A percentile compares a stretch with the other conserved stretches of the same genome.
Conservation (phyloP, 176 grass and related monocot genomes). For the Carex cristatella region DNA sequence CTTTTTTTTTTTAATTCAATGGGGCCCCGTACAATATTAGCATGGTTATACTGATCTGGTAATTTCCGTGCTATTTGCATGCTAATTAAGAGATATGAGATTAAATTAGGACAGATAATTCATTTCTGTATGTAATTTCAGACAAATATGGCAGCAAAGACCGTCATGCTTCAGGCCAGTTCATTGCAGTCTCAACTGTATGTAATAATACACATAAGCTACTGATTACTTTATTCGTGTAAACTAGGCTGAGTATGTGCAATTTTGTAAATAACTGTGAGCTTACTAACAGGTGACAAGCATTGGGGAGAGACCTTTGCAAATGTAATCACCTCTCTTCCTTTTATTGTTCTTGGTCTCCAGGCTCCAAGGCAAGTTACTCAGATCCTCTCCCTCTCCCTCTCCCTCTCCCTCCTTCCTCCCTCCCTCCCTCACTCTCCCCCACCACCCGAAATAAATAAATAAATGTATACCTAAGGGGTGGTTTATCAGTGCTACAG, state of each 20-base stretch:
- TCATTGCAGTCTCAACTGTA: conserved; percentile 77
- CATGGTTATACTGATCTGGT: not conserved
- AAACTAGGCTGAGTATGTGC: not conserved
- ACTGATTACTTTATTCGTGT: not conserved
- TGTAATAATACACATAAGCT: not conserved
- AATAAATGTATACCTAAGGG: conserved; percentile 35
- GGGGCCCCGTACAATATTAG: not conserved
- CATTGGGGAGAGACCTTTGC: conserved; percentile 72
- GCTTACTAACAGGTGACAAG: conserved; percentile 58
- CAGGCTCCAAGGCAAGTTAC: conserved; percentile 65
- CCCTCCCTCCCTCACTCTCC: too few relatives aligned
- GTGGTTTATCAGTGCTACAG: conserved; percentile 56
- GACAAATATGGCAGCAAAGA: conserved; percentile 68
- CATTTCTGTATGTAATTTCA: conserved; percentile 31
- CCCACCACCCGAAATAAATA: not conserved
- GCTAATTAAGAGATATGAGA: not conserved
- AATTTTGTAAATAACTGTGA: conserved; percentile 13
- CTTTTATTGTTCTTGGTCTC: conserved; percentile 80
- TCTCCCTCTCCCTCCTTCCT: not conserved
- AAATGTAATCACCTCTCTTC: conserved; percentile 86
- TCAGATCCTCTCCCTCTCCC: not conserved
- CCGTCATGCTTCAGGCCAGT: conserved; percentile 73
- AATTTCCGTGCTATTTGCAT: not conserved
- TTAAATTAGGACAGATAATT: not conserved
- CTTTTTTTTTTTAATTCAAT: not conserved